Evolutionary conservation across 345 rosid genomes (phyloP), one percentile per base, ranked within the genome.

Genomic region (Euclidium syriacum): DNA sequence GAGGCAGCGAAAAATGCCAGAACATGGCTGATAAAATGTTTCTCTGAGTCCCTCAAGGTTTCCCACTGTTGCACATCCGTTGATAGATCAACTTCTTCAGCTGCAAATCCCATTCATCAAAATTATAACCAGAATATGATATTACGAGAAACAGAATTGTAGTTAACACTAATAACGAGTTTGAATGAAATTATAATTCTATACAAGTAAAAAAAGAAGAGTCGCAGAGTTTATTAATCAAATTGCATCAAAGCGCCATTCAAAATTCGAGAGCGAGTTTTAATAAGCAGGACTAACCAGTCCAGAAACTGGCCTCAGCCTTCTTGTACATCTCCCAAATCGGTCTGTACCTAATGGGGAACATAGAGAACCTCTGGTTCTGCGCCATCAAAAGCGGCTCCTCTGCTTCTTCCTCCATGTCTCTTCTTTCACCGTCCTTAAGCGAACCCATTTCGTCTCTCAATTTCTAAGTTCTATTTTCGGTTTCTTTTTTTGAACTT

Each of bases 281-380:
- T n/a, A 9, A 5, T 29, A 5, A 29, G 33, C 7, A 9, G 36
- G 27, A 67, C 26, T 61, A 62, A 85, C 92, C 92, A 16, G 95
- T 91, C 96, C 98, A 88, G 51, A 88, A 91, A 81, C 96, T 83
- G 61, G 96, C 98, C 40, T 80, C 71, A 27, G 98, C 92, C 82
- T 91, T 91, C 81, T 86, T 91, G 80, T 88, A 88, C 96, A 91
- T 88, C 87, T 91, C 96, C 98, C 96, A 91, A 43, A 91, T 58
- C 3, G 68, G 72, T 66, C 76, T 78, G 66, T 91, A 83, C 54
- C 79, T 73, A 29, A 88, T 75, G 27, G 98, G 98, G 63, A 91
- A 91, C 95, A 91, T 91, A 63, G 92, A 83, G 58, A 91, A 86
- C 78, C 95, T 84, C 85, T 83, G 86, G 73, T 76, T 83, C 53